Evolutionary conservation across 805 yeast species (phyloP), one percentile per base, ranked within the genome.

Genomic region (Wickerhamiella azymoides): DNA sequence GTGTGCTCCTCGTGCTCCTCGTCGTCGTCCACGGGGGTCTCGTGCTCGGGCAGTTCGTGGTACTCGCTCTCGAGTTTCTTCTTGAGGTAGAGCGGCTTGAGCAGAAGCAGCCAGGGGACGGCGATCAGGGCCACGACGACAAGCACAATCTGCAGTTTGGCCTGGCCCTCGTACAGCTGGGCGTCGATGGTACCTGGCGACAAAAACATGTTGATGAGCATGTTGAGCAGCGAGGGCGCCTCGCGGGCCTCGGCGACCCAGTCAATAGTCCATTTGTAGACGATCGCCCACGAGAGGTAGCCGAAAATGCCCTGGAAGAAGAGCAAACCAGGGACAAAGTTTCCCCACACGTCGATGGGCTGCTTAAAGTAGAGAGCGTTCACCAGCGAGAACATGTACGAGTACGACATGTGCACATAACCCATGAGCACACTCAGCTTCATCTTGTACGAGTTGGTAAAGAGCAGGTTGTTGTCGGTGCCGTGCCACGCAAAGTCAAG

Each of bases 271-370:
- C 98, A 92, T 65, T 92, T 92, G 71, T 84, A 89, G 26, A 92
- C 73, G 54, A 92, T 92, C 49, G 85, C 73, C 53, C 88, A 62
- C 0, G 94, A 75, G 50, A 92, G 70, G 62, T 92, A 92, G 33
- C 98, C 98, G 61, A 92, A 92, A 39, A 92, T 89, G 43, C 94
- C 81, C 64, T 86, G 94, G 96, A 92, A 85, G 65, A 92, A 92
- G 41, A 92, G 67, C 47, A 92, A 69, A 33, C 97, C 95, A 1
- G 98, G 98, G 48, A 89, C 71, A 59, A 92, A 92, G 66, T 89
- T 92, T 49, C 97, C 97, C 56, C 82, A 65, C 37, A 92, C 77
- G 61, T 92, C 96, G 53, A 92, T 77, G 40, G 63, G 62, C 33
- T 86, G 79, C 37, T 77, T 67, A 69, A 77, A 84, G 60, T 73